Base-by-base conservation (phyloP, 345 rosid genomes). In the Reutealis trisperma region DNA sequence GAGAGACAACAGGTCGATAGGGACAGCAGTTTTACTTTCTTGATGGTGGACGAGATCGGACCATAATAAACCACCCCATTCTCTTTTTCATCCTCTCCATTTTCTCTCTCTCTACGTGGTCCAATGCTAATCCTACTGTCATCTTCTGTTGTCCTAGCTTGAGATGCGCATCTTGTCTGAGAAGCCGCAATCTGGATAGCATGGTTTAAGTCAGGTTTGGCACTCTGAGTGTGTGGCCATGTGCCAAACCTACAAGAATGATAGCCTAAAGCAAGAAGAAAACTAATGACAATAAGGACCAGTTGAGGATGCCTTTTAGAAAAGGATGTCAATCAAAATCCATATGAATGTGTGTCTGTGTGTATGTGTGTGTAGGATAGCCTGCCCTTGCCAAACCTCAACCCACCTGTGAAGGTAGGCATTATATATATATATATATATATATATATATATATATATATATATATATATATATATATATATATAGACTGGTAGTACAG, bases 1-100 rank as follows among this genome's bases (percentile, higher is more conserved):
- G 98, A 93, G 64, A 96, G 96, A 77, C 98, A 96, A 91, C 97
- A 93, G 47, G 98, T 93, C 67, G 99, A 93, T 71, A 96, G 98
- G 6, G 98, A 96, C 54, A 92, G 94, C 75, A 96, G 77, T 77
- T 93, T 96, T 71, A 93, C 97, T 90, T 93, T 96, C 89, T 92
- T 93, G 61, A 96, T 86, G 67, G 94, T 92, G 45, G 96, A 88
- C 70, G 99, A 91, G 82, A 93, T 90, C 1, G 96, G 96, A 24
- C 99, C 99, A 27, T 86, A 51, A 82, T 96, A 96, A 60, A 90
- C 86, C 8, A 93, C 82, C 0, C 88, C 73, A 2, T 81, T 80
- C 15, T 81, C 94, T 25, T 85, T 84, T 47, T 88, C 91, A 41
- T 86, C 86, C 72, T 86, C 87, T 22, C 45, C 77, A 7, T 68